Percentiles rank a stretch among this genome's conserved stretches.
These are phyloP conservation scores for Endothia cerciana DNA, from an alignment of 2,329 filamentous ascomycete genomes.

Conservation along the genomic window DNA sequence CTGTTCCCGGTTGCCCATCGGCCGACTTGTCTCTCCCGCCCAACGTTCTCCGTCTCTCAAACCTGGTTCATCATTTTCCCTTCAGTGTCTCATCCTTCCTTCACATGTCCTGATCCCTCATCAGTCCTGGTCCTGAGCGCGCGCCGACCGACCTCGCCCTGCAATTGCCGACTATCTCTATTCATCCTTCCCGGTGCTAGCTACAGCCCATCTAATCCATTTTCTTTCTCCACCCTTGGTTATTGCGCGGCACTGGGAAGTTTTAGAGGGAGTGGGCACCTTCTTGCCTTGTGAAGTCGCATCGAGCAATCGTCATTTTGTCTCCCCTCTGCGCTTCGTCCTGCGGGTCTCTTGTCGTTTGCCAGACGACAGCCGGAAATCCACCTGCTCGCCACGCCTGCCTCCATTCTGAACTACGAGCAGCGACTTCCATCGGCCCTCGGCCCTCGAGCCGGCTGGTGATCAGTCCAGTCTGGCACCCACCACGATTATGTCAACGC, in stretches of 20 bases:
- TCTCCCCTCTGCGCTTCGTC: background rate
- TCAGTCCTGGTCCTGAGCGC: background rate
- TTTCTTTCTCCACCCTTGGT: background rate
- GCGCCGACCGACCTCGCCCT: background rate
- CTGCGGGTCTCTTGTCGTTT: background rate
- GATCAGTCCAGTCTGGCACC: background rate
- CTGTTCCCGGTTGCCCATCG: background rate
- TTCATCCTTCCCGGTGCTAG: background rate
- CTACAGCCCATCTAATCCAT: background rate
- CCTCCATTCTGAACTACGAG: background rate
- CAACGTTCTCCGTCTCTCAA: background rate
- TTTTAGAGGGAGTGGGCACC: background rate
- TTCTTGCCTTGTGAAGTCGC: background rate
- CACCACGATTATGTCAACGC: constrained; percentile 12
- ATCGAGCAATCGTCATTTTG: background rate
- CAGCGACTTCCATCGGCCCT: background rate
- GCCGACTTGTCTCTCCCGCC: background rate
- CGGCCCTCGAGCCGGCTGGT: constrained; percentile 1
- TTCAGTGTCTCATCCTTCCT: background rate
- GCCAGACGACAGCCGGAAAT: background rate
- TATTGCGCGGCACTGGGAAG: background rate
- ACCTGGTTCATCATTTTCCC: background rate
- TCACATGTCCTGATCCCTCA: constrained; percentile 1
- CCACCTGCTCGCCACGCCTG: background rate
- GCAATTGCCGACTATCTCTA: background rate